Evolutionary conservation across 331 rosid species (phyloP), one percentile per base, ranked within the genome.

Genomic region (Pyracantha coccinea): DNA sequence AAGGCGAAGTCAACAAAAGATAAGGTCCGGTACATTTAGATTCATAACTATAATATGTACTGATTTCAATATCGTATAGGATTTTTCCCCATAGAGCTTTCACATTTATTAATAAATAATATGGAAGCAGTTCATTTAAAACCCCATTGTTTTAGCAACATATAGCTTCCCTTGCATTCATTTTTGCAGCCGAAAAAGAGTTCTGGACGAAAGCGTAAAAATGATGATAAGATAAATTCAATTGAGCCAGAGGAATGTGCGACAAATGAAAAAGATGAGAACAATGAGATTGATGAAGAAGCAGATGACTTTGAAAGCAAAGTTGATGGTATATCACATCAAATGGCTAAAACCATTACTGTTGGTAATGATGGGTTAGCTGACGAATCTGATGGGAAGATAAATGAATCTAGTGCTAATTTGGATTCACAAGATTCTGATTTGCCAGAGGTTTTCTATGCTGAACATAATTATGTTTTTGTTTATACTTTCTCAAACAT

Each of bases 1-100:
- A 92, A 95, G 89, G 99, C 80, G 71, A 95, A 95, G 77, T 85
- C 93, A 28, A 85, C 96, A 24, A 92, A 89, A 82, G 89, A 89
- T 78, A 95, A 95, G 97, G 97, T 92, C 21, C 11, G 23, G 41
- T 14, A 6, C 13, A 2, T 41, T 41, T 41, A 41, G 47, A 63
- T 75, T 54, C 47, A 8, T 57, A 4, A 32, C 45, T 29, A 25
- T 28, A 17, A 67, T 47, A 4, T 31, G 16, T 62, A 23, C 12
- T 8, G 44, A 28, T 45, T 54, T 45, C 27, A 9, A 0, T 57
- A 35, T 55, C 1, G 52, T 15, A 25, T 16, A 17, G 1, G 5
- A 4, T 11, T 44, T 55, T 10, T 47, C 50, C 32, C 29, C 59
- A 41, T 69, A 58, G 44, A 52, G 6, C 35, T 20, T 75, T 66